A percentile compares a stretch with the other conserved stretches of the same genome.
Conservation (phyloP, 2,329 filamentous ascomycete species). For the Neopestalotiopsis clavispora region DNA sequence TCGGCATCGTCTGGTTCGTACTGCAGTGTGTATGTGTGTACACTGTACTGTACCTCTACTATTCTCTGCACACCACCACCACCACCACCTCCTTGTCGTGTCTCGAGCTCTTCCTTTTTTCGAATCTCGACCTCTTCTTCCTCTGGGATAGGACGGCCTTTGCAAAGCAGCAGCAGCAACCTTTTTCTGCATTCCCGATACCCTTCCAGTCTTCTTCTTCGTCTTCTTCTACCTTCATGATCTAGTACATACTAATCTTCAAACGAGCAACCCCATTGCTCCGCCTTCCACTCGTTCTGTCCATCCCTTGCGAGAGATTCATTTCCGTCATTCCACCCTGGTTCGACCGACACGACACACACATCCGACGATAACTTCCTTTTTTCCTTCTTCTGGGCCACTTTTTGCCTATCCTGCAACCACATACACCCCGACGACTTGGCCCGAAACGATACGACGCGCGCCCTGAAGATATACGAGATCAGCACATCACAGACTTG, state of each 20-base stretch:
- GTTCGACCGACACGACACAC: background rate
- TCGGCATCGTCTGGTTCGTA: background rate
- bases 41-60: no score
- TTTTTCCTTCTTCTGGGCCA: background rate
- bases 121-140: background rate
- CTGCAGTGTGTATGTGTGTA: no score
- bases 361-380: background rate
- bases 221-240: background rate
- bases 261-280: conserved; percentile 1
- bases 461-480: background rate
- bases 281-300: background rate
- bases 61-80: background rate
- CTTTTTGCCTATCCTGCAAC: background rate
- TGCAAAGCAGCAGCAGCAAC: background rate
- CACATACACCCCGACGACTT: background rate
- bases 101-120: no score
- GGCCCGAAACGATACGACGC: background rate
- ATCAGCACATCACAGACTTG: background rate
- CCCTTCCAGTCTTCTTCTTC: background rate
- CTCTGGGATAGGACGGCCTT: background rate
- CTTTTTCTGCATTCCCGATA: conserved; percentile 6
- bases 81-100: background rate
- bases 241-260: conserved; percentile 2
- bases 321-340: background rate
- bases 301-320: background rate